Evolutionary conservation across 305 asterid species (phyloP).

Genomic region (Fraxinus ornus): DNA sequence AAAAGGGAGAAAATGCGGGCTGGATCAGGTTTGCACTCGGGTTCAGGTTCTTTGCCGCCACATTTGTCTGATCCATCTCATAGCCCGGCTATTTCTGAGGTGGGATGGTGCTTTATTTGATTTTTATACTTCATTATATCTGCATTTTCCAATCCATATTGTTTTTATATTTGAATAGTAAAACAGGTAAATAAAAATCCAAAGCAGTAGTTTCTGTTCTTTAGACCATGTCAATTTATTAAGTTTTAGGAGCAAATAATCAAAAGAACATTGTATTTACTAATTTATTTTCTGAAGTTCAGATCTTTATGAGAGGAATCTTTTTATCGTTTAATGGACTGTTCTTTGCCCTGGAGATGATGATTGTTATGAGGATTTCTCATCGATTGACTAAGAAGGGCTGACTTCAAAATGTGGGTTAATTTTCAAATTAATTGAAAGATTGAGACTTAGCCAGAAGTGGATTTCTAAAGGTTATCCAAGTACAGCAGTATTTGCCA

Average conservation of each 20-base stretch:
- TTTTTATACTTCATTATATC: not conserved
- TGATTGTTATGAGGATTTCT: not conserved
- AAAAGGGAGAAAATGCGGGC: conserved; percentile 53
- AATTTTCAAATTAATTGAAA: not conserved
- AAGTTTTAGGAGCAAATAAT: not conserved
- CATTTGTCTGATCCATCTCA: conserved; percentile 91
- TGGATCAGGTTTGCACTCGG: conserved; percentile 34
- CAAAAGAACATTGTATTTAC: not conserved
- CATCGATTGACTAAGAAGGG: not conserved
- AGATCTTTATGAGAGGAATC: not conserved
- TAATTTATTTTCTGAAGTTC: not conserved
- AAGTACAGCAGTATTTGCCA: not conserved
- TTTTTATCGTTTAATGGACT: not conserved
- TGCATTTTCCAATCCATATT: not conserved
- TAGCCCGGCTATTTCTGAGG: conserved; percentile 76
- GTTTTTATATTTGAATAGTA: not conserved
- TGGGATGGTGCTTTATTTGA: conserved; percentile 17
- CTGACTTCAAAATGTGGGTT: not conserved
- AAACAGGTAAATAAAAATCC: not conserved
- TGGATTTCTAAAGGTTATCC: not conserved
- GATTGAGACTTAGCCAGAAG: not conserved
- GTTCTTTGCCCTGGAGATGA: not conserved
- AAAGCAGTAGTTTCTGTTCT: not conserved
- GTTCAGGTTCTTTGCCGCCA: conserved; percentile 58
- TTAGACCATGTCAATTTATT: not conserved